Conservation (phyloP, 2,329 filamentous ascomycete genomes). For the Aureobasidium sp. region DNA sequence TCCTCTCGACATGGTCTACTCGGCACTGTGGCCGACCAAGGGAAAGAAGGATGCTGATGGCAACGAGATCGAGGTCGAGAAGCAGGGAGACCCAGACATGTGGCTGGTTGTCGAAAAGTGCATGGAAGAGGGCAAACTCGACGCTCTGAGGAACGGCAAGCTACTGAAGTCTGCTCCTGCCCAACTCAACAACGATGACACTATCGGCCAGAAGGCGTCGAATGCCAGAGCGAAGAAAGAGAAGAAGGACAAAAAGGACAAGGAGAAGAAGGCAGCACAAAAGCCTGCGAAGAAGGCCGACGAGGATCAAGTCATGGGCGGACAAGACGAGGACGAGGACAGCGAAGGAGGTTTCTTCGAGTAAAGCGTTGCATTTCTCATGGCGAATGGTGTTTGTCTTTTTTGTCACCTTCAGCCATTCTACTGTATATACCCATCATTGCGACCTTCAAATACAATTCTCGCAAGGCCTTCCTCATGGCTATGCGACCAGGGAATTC, state of each 20-base stretch:
- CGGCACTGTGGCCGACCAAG: slow-evolving; percentile 42
- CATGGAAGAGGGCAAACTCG: slow-evolving; percentile 49
- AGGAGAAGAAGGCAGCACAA: slow-evolving; percentile 1
- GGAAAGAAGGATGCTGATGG: slow-evolving; percentile 24
- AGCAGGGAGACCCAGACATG: slow-evolving; percentile 45
- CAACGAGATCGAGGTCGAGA: slow-evolving; percentile 25
- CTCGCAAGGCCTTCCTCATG: slow-evolving; percentile 7
- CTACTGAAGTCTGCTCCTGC: slow-evolving; percentile 16
- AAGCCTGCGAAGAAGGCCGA: slow-evolving; percentile 3
- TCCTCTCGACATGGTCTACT: slow-evolving; percentile 62
- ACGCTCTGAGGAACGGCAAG: slow-evolving; percentile 47
- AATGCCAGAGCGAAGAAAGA: slow-evolving; percentile 9
- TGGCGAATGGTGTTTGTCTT: neutral
- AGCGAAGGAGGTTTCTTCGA: slow-evolving; percentile 30
- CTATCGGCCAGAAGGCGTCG: neutral
- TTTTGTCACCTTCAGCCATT: neutral
- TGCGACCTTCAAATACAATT: neutral
- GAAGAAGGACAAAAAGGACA: slow-evolving; percentile 4
- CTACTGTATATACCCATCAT: slow-evolving; percentile 5
- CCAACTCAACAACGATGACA: slow-evolving; percentile 14
- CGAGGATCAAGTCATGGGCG: slow-evolving; percentile 5
- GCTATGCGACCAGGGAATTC: neutral
- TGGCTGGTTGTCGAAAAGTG: slow-evolving; percentile 60
- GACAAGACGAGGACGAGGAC: slow-evolving; percentile 23
- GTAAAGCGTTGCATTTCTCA: neutral